Base-by-base conservation (phyloP, 495 filamentous ascomycete species). In the Podospora conica region DNA sequence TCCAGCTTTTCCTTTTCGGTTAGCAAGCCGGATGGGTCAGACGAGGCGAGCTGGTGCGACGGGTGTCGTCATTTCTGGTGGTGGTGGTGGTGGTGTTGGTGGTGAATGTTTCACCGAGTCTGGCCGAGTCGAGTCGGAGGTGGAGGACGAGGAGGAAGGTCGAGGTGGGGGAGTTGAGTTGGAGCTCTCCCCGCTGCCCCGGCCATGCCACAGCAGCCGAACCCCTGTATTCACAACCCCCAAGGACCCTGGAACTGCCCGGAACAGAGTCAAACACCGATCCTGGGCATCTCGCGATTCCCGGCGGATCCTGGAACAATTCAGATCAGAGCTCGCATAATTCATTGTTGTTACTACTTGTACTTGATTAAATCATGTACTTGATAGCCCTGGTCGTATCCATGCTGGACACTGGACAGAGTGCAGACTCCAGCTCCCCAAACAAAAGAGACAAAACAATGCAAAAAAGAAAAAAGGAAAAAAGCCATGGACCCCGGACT, bases 401-500 rank as follows among this genome's bases (percentile, higher is more conserved):
- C 55, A 25, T 25, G 21, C 25, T 31, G 28, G 24, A 54, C 24
- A 22, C 18, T 48, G 18, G n/a, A n/a, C n/a, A n/a, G n/a, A n/a
- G n/a, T n/a, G n/a, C n/a, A n/a, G n/a, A n/a, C 28, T 31, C 40
- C 40, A 15, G 5, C 40, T 6, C 18, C 15, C 12, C 33, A 4
- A 5, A 40, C n/a, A n/a, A n/a, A n/a, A n/a, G n/a, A n/a, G n/a
- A n/a, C n/a, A 48, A 48, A n/a, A 48, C 40, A 48, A 48, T n/a
- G 11, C 15, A 48, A 6, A 9, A 48, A 40, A 48, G n/a, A 6
- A 9, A 48, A 40, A 48, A 48, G 18, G 3, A 48, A 48, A n/a
- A n/a, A 31, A 48, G 22, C 40, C 28, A 53, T 20, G 27, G 28
- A 55, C 56, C 48, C 64, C 65, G 57, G 61, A 63, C 66, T 58